Percentiles rank a stretch among this genome's conserved stretches.
phyloP scores from a whole-genome alignment of 2,329 filamentous ascomycete species.

The Xenosphaeropsis pyriputrescens region DNA sequence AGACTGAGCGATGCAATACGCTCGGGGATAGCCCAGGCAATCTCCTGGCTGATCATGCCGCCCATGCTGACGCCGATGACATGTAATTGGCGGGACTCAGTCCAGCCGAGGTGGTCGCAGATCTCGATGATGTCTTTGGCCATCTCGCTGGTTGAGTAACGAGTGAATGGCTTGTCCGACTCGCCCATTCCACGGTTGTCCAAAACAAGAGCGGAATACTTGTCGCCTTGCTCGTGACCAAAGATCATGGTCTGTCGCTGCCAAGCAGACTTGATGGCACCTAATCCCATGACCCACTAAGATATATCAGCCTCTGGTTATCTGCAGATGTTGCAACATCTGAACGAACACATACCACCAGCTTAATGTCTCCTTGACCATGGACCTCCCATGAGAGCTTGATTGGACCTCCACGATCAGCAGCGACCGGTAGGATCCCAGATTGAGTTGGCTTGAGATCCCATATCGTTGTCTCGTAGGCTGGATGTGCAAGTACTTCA shows the following conservation, averaged over 20 bases:
- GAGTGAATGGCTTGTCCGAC: constrained; percentile 60
- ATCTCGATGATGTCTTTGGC: constrained; percentile 64
- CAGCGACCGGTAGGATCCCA: constrained; percentile 50
- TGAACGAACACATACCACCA: constrained; percentile 46
- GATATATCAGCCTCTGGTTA: constrained; percentile 2
- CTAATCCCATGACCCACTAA: constrained; percentile 72
- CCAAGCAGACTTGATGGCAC: constrained; percentile 54
- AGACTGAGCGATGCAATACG: constrained; percentile 42
- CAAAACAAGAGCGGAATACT: constrained; percentile 61
- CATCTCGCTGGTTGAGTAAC: constrained; percentile 79
- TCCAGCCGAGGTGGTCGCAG: constrained; percentile 56
- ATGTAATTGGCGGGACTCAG: constrained; percentile 40
- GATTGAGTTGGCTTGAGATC: constrained; percentile 48
- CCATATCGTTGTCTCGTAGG: constrained; percentile 54
- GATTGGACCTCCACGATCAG: constrained; percentile 58
- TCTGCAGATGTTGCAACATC: background rate
- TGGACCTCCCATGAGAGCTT: constrained; percentile 70
- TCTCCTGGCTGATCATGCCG: constrained; percentile 84
- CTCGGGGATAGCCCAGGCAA: constrained; percentile 38
- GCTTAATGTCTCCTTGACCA: constrained; percentile 54
- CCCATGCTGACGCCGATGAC: constrained; percentile 72
- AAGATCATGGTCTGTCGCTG: constrained; percentile 76
- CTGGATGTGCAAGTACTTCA: constrained; percentile 48
- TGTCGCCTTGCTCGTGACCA: constrained; percentile 51
- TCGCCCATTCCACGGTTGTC: constrained; percentile 66